Conservation (phyloP, 768 basidiomycete genomes). For the Hericium erinaceus region DNA sequence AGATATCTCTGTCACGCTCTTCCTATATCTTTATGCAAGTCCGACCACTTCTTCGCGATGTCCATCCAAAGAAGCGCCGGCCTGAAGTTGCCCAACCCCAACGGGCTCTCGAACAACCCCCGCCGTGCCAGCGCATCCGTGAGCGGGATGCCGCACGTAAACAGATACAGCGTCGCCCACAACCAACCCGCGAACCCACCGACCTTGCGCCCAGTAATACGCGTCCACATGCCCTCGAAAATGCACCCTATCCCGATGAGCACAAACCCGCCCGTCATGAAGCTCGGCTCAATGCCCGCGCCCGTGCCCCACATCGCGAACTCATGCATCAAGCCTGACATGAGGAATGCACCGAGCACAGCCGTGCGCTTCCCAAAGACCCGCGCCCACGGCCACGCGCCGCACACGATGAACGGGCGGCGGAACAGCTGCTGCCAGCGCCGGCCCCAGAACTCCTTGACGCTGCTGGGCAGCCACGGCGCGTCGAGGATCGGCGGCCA, state of each 20-base stretch:
- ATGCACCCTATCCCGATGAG: slow-evolving; percentile 8
- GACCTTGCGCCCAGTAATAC: slow-evolving; percentile 8
- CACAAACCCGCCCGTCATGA: slow-evolving; percentile 10
- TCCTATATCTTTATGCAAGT: no score
- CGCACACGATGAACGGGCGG: slow-evolving; percentile 42
- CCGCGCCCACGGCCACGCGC: slow-evolving; percentile 27
- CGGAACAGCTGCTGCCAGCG: slow-evolving; percentile 66
- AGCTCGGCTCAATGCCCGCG: background rate
- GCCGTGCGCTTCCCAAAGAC: slow-evolving; percentile 5
- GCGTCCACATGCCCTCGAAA: slow-evolving; percentile 7
- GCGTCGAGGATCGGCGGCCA: slow-evolving; percentile 58
- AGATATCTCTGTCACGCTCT: no score
- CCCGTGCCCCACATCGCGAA: slow-evolving; percentile 9
- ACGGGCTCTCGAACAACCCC: background rate
- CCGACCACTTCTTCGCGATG: background rate
- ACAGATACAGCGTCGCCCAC: slow-evolving; percentile 8
- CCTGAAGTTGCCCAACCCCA: background rate
- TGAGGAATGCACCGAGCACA: slow-evolving; percentile 11
- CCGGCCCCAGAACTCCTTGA: slow-evolving; percentile 50
- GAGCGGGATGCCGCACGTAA: background rate
- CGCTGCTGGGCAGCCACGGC: slow-evolving; percentile 49
- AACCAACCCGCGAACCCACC: slow-evolving; percentile 9
- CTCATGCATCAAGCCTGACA: slow-evolving; percentile 13
- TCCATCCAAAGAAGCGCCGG: background rate
- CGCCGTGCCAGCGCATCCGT: background rate